Base-by-base conservation (phyloP, 2,329 filamentous ascomycete species). In the Xylaria sp. region DNA sequence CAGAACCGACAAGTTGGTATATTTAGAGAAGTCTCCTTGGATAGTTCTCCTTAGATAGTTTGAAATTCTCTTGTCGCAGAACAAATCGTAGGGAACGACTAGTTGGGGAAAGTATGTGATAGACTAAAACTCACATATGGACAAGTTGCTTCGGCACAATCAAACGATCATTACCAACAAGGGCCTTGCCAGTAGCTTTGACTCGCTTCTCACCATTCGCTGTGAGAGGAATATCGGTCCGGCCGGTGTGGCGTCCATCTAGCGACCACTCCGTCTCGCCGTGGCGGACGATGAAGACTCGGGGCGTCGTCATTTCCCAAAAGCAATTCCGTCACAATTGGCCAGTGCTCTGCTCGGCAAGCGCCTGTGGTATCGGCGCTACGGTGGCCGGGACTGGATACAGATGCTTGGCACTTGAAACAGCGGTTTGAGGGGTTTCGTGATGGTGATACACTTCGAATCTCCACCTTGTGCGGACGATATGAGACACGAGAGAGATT, bases 231-330 rank as follows among this genome's bases (percentile, higher is more conserved):
- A 98, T 92, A 77, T 98, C 94, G n/a, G 92, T 92, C 33, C 84
- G 86, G 60, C 94, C 92, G 0, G 95, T 98, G 81, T 97, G 93
- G 61, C 89, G 87, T 65, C 93, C 94, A 74, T 91, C 91, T 57
- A 97, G 88, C 5, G 93, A 97, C 94, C 94, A 98, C 83, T 97
- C 93, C 4, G 94, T 98, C 83, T 97, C 93, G 81, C 94, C 95
- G 78, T 97, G 94, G 74, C 94, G 93, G 79, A 94, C 83, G 74
- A 96, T 88, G 83, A 95, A 95, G 78, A 93, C 90, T 62, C 92
- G 87, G 1, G 93, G 92, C 2, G 90, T 89, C 2, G 80, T 57
- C 80, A 81, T 81, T 31, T 53, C 20, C 33, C 5, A 33, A 46
- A 23, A 26, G 6, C 6, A 31, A 20, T 11, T 17, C 9, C n/a